phyloP scores from a whole-genome alignment of 1,139 yeast species.

The Pichia kudriavzevii region DNA sequence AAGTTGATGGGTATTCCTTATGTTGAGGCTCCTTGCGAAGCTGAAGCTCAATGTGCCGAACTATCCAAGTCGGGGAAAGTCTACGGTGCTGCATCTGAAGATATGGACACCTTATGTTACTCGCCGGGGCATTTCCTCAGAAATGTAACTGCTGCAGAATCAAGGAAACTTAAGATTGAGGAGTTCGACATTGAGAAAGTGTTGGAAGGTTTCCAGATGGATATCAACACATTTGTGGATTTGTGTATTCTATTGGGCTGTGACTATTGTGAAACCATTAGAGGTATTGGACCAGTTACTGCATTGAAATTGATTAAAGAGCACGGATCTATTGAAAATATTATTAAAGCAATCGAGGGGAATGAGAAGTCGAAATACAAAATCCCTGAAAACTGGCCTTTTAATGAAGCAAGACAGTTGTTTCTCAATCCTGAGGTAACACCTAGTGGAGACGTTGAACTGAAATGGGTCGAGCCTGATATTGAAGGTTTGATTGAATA shows the following conservation, averaged over 20 bases:
- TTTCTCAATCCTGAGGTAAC: constrained; percentile 76
- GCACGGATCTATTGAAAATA: constrained; percentile 70
- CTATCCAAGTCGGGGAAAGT: constrained; percentile 83
- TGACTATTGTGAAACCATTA: constrained; percentile 92
- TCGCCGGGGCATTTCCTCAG: constrained; percentile 76
- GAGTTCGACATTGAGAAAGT: constrained; percentile 69
- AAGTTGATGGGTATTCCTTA: constrained; percentile 91
- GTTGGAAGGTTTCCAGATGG: constrained; percentile 68
- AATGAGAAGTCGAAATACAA: constrained; percentile 64
- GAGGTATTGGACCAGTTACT: constrained; percentile 93
- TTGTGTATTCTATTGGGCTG: constrained; percentile 91
- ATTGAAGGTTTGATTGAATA: constrained; percentile 66
- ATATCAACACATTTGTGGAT: constrained; percentile 72
- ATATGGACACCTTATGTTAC: constrained; percentile 96
- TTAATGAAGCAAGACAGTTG: constrained; percentile 74
- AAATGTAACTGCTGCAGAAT: constrained; percentile 90
- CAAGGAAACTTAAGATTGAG: constrained; percentile 84
- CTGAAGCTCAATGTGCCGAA: constrained; percentile 97
- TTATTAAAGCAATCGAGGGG: constrained; percentile 54
- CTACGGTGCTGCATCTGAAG: constrained; percentile 96
- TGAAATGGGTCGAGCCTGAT: constrained; percentile 76
- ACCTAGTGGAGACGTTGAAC: constrained; percentile 48
- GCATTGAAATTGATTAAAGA: constrained; percentile 85
- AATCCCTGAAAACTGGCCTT: constrained; percentile 95
- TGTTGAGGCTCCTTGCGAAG: constrained; percentile 94